Conservation (phyloP, 768 basidiomycete genomes). For the Pulveroboletus sp. region DNA sequence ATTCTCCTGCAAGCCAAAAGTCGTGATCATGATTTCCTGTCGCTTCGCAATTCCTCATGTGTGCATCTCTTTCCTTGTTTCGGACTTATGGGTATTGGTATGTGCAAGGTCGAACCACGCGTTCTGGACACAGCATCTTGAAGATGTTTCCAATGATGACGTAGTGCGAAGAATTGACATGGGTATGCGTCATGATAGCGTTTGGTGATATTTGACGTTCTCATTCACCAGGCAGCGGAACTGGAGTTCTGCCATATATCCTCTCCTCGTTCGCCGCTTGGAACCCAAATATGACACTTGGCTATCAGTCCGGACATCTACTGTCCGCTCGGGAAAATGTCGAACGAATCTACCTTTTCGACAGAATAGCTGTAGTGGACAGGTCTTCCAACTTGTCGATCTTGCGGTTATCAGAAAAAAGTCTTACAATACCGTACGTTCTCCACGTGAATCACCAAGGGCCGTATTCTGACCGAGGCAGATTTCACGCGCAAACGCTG, state of each 20-base stretch:
- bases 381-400: constrained; percentile 39
- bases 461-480: constrained; percentile 15
- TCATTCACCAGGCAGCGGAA: constrained; percentile 54
- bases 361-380: constrained; percentile 47
- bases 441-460: neutral
- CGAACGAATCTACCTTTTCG: constrained; percentile 47
- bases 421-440: constrained; percentile 5
- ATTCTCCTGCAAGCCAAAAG: constrained; percentile 78
- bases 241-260: constrained; percentile 91
- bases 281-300: too few relatives aligned
- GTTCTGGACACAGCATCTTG: constrained; percentile 74
- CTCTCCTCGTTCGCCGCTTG: constrained; percentile 62
- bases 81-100: neutral
- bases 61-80: constrained; percentile 28
- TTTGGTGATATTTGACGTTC: neutral
- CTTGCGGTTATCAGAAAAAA: constrained; percentile 32
- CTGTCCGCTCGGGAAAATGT: constrained; percentile 58
- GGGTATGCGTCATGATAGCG: constrained; percentile 43
- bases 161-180: constrained; percentile 61
- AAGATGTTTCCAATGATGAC: constrained; percentile 20
- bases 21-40: neutral
- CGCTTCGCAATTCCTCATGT: constrained; percentile 65
- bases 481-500: constrained; percentile 77
- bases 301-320: too few relatives aligned
- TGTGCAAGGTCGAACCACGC: constrained; percentile 74